Evolutionary conservation across 805 yeast genomes (phyloP), one percentile per base, ranked within the genome.

Genomic region (Candida fluviatilis): DNA sequence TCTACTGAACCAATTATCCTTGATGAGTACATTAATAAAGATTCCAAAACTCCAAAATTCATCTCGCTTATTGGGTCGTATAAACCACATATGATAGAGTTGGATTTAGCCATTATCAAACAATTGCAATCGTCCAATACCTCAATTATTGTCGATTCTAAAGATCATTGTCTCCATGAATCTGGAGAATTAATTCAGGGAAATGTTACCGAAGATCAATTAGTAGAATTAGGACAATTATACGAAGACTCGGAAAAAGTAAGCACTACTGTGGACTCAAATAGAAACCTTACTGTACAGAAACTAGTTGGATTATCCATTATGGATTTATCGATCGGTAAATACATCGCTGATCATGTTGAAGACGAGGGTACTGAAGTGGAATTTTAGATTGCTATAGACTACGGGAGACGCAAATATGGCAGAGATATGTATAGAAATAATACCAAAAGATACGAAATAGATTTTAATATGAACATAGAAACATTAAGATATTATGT

Each of bases 1-100:
- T 62, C 82, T 2, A 71, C 76, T 0, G 58, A 52, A 8, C 76
- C 84, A 4, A 54, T 66, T 1, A 69, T 81, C 37, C 51, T 51
- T 25, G 51, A 54, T 10, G 41, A 53, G 12, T 60, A 52, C 46
- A 42, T 66, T 34, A 57, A 38, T 53, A 55, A 27, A 35, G 76
- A 46, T 51, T 53, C 40, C 19, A 42, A 13, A 33, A 43, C 16
- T 25, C 50, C 41, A 36, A 56, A 49, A 23, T 81, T 70, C 53
- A 70, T 81, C 32, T 73, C 80, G 12, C 58, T 80, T 23, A 80
- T 81, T 49, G 88, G 88, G 1, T 76, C 83, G 14, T 81, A 80
- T 53, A 78, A 78, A 52, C 85, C 85, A 11, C 71, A 73, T 43
- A 80, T 81, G 87, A 65, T 65, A 28, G 88, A 81, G 55, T 69